A percentile compares a stretch with the other conserved stretches of the same genome.
Conservation (phyloP, 495 filamentous ascomycete species). For the Penicillium cinerascens region DNA sequence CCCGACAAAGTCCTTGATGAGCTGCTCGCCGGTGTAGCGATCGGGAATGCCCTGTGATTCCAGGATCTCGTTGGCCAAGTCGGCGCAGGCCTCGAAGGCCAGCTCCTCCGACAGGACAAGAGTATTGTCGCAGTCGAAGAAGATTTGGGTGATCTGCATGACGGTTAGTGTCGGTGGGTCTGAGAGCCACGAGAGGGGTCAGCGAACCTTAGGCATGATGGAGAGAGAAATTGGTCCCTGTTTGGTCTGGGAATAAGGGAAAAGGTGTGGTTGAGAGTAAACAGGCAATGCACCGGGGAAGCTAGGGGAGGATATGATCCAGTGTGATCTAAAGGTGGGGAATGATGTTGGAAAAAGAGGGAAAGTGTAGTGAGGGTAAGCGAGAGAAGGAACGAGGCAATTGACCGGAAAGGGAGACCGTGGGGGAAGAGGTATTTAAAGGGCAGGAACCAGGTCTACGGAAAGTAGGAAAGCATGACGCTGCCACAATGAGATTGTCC, state of each 20-base stretch:
- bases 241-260: neutral
- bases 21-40: constrained; percentile 74
- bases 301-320: neutral
- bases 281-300: neutral
- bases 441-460: constrained; percentile 5
- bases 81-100: constrained; percentile 92
- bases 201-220: constrained; percentile 48
- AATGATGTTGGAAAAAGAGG: neutral
- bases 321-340: neutral
- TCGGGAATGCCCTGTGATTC: constrained; percentile 58
- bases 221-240: constrained; percentile 7
- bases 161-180: constrained; percentile 20
- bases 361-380: neutral
- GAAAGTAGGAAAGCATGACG: constrained; percentile 19
- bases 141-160: constrained; percentile 69
- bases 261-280: neutral
- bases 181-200: neutral
- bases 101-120: constrained; percentile 88
- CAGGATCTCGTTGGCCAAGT: constrained; percentile 88
- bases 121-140: constrained; percentile 98
- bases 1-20: constrained; percentile 88
- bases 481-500: constrained; percentile 9
- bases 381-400: neutral
- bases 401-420: neutral
- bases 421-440: constrained; percentile 12